phyloP scores from a whole-genome alignment of 2,329 filamentous ascomycete genomes.

The Exophiala calicioides region DNA sequence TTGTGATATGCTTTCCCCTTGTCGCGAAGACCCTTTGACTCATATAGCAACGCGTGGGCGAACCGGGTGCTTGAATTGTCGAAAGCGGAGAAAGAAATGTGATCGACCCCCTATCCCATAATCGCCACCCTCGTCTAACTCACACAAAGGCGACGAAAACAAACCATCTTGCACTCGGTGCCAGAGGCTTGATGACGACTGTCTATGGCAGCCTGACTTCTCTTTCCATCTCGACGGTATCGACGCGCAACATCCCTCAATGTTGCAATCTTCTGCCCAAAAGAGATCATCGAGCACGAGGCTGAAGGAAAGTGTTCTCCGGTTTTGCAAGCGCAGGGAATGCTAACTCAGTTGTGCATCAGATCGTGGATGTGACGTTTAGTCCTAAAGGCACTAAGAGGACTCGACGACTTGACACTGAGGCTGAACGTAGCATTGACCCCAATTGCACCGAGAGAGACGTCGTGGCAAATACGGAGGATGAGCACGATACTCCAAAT shows the following conservation, averaged over 20 bases:
- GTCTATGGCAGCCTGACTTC: constrained; percentile 5
- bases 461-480: not conserved
- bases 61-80: constrained; percentile 2
- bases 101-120: not conserved
- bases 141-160: constrained; percentile 7
- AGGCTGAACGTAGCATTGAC: not conserved
- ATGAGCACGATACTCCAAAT: no score
- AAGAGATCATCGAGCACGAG: not conserved
- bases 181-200: not conserved
- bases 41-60: not conserved
- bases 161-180: constrained; percentile 5
- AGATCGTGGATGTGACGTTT: constrained; percentile 10
- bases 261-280: not conserved
- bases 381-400: not conserved
- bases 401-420: not conserved
- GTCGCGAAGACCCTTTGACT: not conserved
- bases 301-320: not conserved
- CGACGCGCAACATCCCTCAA: constrained; percentile 8
- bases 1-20: not conserved
- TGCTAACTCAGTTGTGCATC: not conserved
- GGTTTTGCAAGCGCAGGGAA: no score
- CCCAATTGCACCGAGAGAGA: no score
- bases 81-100: constrained; percentile 4
- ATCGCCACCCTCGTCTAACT: not conserved
- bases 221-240: constrained; percentile 1